Evolutionary conservation across 345 rosid genomes (phyloP), one percentile per base, ranked within the genome.

Genomic region (Salix caprea): DNA sequence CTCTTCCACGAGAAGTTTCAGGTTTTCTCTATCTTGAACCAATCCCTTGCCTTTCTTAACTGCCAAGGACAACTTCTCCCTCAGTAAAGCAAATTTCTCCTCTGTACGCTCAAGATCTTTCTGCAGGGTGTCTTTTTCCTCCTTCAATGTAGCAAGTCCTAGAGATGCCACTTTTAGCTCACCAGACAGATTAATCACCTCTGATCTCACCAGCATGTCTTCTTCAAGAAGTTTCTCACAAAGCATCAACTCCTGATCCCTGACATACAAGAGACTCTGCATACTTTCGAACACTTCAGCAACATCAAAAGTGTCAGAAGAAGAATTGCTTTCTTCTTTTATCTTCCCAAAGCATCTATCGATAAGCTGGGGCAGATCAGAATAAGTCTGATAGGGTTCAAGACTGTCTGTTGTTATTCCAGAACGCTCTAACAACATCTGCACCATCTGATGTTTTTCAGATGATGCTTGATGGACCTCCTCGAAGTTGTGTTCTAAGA

Each of bases 11-110:
- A 82, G 84, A 74, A 77, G 76, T 83, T 91, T 94, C 65, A 88
- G 75, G 78, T 90, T 89, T 78, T 92, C 93, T 65, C 88, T 86
- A 83, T 95, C 99, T 85, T 92, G 97, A 73, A 92, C 88, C 80
- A 92, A 80, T 62, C 96, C 96, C 89, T 95, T 92, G 39, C 97
- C 97, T 87, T 92, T 95, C 91, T 92, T 95, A 75, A 92, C 90
- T 65, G 97, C 97, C 91, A 90, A 85, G 66, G 99, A 87, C 75
- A 95, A 87, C 81, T 95, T 94, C 79, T 92, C 97, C 79, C 89
- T 86, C 54, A 92, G 76, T 78, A 92, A 73, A 79, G 90, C 84
- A 80, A 90, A 87, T 86, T 90, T 92, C 85, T 90, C 97, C 79
- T 91, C 97, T 70, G 93, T 87, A 26, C 89, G 91, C 66, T 85